These are phyloP conservation scores for Trichoderma reesei DNA, from an alignment of 495 filamentous ascomycete species.

Conservation along the genomic window DNA sequence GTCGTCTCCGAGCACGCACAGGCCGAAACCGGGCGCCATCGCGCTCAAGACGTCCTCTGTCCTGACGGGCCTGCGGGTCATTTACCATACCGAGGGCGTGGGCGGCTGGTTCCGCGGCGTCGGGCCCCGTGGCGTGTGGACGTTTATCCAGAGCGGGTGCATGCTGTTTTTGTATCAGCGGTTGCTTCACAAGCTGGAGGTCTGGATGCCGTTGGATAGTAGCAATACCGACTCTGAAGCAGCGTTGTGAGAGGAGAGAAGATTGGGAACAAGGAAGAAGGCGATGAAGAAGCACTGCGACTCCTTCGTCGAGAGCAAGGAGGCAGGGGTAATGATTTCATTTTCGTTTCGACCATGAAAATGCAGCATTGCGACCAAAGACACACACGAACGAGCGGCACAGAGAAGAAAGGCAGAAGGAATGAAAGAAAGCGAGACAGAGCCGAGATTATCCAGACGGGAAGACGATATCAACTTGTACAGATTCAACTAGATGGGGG, in stretches of 20 bases:
- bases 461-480: not conserved
- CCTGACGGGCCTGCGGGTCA: slow-evolving; percentile 69
- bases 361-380: not conserved
- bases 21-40: slow-evolving; percentile 60
- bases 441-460: no score
- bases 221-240: not conserved
- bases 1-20: slow-evolving; percentile 69
- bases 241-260: not conserved
- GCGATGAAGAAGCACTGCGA: no score
- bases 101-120: slow-evolving; percentile 92
- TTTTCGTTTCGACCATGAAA: not conserved
- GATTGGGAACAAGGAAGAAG: no score
- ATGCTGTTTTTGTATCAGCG: slow-evolving; percentile 96
- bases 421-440: no score
- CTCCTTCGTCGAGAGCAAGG: no score
- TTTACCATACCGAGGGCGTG: slow-evolving; percentile 82
- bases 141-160: slow-evolving; percentile 89
- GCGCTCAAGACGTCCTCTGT: slow-evolving; percentile 83
- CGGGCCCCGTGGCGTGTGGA: slow-evolving; percentile 91
- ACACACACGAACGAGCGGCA: not conserved
- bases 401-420: not conserved
- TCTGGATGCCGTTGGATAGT: slow-evolving; percentile 25
- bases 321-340: no score
- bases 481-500: not conserved
- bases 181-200: slow-evolving; percentile 65